phyloP scores from a whole-genome alignment of 2,329 filamentous ascomycete species.

The Xylariaceae sp. region DNA sequence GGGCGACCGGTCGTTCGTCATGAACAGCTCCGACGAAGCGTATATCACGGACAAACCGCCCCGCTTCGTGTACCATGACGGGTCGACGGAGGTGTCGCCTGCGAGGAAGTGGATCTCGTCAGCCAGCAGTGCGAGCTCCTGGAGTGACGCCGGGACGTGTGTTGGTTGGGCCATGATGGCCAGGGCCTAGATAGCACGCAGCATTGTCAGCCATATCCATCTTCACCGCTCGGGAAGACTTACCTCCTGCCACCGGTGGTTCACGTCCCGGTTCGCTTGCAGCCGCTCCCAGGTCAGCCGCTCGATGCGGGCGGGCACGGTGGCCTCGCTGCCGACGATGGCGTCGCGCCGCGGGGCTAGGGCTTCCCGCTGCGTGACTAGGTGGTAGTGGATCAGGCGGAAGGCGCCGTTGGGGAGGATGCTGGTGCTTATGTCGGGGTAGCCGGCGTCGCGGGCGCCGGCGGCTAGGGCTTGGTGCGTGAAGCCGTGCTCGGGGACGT shows the following conservation, averaged over 20 bases:
- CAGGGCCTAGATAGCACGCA: constrained; percentile 60
- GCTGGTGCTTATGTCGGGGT: constrained; percentile 79
- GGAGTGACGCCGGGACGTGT: constrained; percentile 69
- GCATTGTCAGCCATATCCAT: too few species aligned
- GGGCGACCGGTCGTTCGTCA: constrained; percentile 79
- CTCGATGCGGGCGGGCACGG: constrained; percentile 57
- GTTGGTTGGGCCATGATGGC: constrained; percentile 84
- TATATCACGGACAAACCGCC: constrained; percentile 54
- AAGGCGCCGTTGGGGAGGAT: constrained; percentile 77
- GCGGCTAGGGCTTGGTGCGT: constrained; percentile 66
- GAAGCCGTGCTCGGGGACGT: constrained; percentile 82
- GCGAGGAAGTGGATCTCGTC: constrained; percentile 91
- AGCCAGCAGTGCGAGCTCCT: constrained; percentile 74
- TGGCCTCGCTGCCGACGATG: constrained; percentile 35
- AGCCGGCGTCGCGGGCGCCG: constrained; percentile 79
- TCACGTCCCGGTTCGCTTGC: constrained; percentile 66
- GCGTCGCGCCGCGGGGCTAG: constrained; percentile 44
- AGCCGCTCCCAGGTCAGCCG: constrained; percentile 72
- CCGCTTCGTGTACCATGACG: constrained; percentile 75
- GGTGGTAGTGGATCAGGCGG: constrained; percentile 74
- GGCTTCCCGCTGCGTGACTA: constrained; percentile 61
- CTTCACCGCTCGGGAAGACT: too few species aligned
- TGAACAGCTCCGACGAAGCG: constrained; percentile 80
- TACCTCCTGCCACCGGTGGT: constrained; percentile 84
- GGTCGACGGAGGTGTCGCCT: constrained; percentile 76